Evolutionary conservation across 1,139 yeast species (phyloP), one percentile per base, ranked within the genome.

Genomic region (Torulaspora globosa): DNA sequence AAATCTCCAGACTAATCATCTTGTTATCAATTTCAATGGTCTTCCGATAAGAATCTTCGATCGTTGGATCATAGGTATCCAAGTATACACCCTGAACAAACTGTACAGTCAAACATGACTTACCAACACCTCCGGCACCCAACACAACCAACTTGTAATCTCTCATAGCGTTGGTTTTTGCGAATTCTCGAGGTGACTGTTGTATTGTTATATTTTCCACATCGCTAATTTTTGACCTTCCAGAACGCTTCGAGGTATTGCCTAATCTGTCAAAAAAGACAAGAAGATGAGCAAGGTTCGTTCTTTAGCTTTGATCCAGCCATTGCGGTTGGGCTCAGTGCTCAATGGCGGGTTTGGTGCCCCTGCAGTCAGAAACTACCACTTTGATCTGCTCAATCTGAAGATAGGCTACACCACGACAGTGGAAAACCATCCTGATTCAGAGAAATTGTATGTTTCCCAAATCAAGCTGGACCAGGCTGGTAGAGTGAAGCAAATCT

Each of bases 71-170:
- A 61, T 92, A 92, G 48, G 95, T 92, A 66, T 89, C 96, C 47
- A 90, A 85, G 67, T 90, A 90, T 56, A 87, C 95, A 49, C 89
- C 83, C 67, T 89, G 96, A 43, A 89, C 89, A 59, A 84, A 77
- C 67, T 90, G 95, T 49, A 90, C 90, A 39, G 97, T 90, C 52
- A 90, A 73, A 26, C 96, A 96, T 18, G 96, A 87, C 66, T 92
- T 92, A 62, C 98, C 98, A 45, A 92, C 97, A 68, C 96, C 97
- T 66, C 97, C 97, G 37, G 96, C 97, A 44, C 97, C 97, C 41
- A 90, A 85, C 43, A 92, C 97, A 23, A 90, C 96, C 55, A 90
- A 72, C 64, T 90, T 87, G 69, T 85, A 88, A 52, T 70, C 74
- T 56, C 69, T 56, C 69, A 65, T 65, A n/a, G n/a, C 26, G 10